Base-by-base conservation (phyloP, 164 flowering plant genomes). In the Tetracentron sinense region DNA sequence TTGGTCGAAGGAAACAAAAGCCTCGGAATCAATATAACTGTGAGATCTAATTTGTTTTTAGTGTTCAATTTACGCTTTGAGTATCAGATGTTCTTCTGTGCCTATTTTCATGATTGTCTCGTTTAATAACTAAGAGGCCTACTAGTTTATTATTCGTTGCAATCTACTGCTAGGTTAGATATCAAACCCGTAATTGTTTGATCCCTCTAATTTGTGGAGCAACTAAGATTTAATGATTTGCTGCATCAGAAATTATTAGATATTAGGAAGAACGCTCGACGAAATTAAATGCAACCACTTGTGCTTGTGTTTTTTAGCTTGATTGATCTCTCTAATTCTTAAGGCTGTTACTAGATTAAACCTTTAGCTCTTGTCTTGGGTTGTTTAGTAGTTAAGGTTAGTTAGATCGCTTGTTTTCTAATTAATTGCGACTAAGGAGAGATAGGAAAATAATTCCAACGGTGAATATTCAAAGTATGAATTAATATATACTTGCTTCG, bases 1-100 rank as follows among this genome's bases (percentile, higher is more conserved):
- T 56, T 56, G 60, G 60, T 56, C 25, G 27, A 56, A 56, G 47
- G n/a, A 56, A 56, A 56, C 46, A 0, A 0, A 56, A 56, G 60
- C 60, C 60, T 56, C 6, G 26, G 17, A 56, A 56, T 56, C 60
- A 33, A 33, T 20, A 56, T 31, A 56, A 56, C 60, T 56, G 19
- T 56, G 60, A 56, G 44, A 56, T 56, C 44, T 56, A 56, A 56
- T 56, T 56, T 56, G 23, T 56, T 56, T n/a, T 56, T 56, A 31
- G 6, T 56, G 17, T 31, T 56, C 28, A 56, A 56, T 56, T 56
- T 56, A 31, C 20, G 44, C 46, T 56, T 56, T 20, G 46, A 31
- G 26, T 33, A 31, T 56, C 19, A n/a, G 46, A 46, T 46, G n/a
- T 46, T 46, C 49, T 46, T 46, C 49, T 46, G 17, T 46, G 49